Conservation (phyloP, 345 rosid genomes). For the Populus davidiana region DNA sequence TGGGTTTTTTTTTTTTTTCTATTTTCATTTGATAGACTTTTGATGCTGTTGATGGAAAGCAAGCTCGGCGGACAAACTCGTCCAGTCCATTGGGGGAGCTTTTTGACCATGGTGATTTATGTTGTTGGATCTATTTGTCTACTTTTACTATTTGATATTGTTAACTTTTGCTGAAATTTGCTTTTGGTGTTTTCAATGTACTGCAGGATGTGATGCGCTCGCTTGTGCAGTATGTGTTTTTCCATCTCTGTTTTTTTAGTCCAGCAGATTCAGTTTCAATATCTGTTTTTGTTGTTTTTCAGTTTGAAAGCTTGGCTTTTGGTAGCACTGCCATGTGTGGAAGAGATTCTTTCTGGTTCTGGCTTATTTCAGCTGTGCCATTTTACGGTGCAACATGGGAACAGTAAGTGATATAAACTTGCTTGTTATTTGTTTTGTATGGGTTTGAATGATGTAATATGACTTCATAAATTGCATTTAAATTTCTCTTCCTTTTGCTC, state of each 20-base stretch:
- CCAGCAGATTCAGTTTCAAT: not conserved
- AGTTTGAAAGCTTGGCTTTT: conserved; percentile 87
- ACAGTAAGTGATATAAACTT: conserved; percentile 50
- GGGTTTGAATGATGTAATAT: not conserved
- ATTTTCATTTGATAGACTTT: conserved; percentile 56
- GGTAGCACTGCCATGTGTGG: conserved; percentile 97
- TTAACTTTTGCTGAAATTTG: conserved; percentile 19
- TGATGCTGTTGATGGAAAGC: conserved; percentile 99
- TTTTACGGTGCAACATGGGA: conserved; percentile 98
- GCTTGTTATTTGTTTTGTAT: not conserved
- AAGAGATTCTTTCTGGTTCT: conserved; percentile 83
- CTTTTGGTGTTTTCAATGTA: conserved; percentile 9
- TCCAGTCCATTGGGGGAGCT: conserved; percentile 94
- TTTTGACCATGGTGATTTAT: conserved; percentile 73
- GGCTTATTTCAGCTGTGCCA: conserved; percentile 94
- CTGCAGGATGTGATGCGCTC: conserved; percentile 98
- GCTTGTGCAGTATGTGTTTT: conserved; percentile 85
- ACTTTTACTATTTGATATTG: not conserved
- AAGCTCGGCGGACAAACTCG: conserved; percentile 89
- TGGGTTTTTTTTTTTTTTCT: not conserved
- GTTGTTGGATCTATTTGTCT: conserved; percentile 10
- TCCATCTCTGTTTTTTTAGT: not conserved
- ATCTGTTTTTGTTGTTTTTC: conserved; percentile 20
- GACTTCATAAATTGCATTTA: not conserved
- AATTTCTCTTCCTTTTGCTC: not conserved